These are phyloP conservation scores for Diospyros lotus DNA, from an alignment of 148 eudicot species.

Conservation along the genomic window DNA sequence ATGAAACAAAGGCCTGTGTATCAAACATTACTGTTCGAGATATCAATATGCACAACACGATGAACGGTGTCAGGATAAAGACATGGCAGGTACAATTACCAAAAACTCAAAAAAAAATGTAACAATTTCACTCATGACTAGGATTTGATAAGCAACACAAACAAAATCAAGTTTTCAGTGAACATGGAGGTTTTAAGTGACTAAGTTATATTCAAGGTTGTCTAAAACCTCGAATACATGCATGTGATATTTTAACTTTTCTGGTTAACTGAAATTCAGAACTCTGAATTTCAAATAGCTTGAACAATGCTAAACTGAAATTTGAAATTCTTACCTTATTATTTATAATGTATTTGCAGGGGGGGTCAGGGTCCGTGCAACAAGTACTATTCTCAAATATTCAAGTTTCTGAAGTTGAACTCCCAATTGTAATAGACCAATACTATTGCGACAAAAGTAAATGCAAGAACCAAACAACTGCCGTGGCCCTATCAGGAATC, in stretches of 20 bases:
- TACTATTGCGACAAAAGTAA: conserved; percentile 77
- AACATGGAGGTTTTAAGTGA: not conserved
- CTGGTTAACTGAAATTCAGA: not conserved
- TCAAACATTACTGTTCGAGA: conserved; percentile 82
- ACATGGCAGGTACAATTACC: conserved; percentile 86
- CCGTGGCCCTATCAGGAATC: conserved; percentile 81
- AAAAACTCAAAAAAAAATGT: conserved; percentile 1
- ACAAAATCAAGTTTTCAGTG: conserved; percentile 2
- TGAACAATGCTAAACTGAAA: not conserved
- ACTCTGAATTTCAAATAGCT: not conserved
- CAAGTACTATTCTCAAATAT: conserved; percentile 78
- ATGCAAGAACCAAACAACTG: conserved; percentile 76
- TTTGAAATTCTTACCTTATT: not conserved
- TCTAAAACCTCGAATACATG: not conserved
- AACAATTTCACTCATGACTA: not conserved
- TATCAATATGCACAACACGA: conserved; percentile 63
- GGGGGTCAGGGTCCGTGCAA: conserved; percentile 87
- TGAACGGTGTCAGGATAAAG: conserved; percentile 92
- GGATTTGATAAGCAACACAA: not conserved
- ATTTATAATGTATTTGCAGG: conserved; percentile 38
- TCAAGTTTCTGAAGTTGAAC: conserved; percentile 70
- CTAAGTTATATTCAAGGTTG: not conserved
- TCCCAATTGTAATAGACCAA: conserved; percentile 88
- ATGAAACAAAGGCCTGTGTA: conserved; percentile 78
- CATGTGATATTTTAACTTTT: not conserved